phyloP scores from a whole-genome alignment of 352 stramenopile genomes.

The Aphanomyces euteiches region DNA sequence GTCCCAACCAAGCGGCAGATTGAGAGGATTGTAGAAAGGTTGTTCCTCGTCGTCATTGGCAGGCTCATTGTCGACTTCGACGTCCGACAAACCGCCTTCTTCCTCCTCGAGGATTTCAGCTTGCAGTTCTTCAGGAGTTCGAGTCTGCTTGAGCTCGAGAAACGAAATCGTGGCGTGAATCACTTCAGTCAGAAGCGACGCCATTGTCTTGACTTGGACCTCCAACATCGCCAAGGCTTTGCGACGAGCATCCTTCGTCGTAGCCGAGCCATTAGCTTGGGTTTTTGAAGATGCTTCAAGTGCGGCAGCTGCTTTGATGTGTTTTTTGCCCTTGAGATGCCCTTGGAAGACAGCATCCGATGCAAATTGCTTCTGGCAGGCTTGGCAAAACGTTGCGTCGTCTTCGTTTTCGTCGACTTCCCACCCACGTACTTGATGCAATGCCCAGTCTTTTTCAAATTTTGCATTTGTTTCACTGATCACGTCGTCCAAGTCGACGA shows the following conservation, averaged over 20 bases:
- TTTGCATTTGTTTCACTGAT: constrained; percentile 73
- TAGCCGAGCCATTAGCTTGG: not conserved
- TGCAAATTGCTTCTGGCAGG: constrained; percentile 70
- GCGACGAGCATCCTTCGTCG: constrained; percentile 8
- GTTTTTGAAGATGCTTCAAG: too few species aligned
- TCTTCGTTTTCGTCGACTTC: constrained; percentile 29
- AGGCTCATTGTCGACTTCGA: constrained; percentile 65
- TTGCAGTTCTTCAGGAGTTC: constrained; percentile 83
- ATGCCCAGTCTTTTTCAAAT: constrained; percentile 80
- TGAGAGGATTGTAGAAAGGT: constrained; percentile 98
- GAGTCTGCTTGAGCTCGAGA: constrained; percentile 83
- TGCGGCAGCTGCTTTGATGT: constrained; percentile 59
- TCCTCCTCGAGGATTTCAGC: constrained; percentile 84
- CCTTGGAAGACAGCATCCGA: constrained; percentile 67
- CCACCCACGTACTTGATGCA: constrained; percentile 59
- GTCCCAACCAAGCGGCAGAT: constrained; percentile 97
- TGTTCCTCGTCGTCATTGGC: constrained; percentile 87
- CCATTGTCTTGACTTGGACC: constrained; percentile 62
- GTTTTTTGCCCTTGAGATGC: constrained; percentile 73
- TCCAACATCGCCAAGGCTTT: constrained; percentile 65
- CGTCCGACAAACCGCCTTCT: constrained; percentile 74
- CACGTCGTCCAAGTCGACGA: constrained; percentile 83
- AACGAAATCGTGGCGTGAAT: constrained; percentile 81
- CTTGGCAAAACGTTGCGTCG: constrained; percentile 48
- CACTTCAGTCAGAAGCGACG: constrained; percentile 77